Percentiles rank a stretch among this genome's conserved stretches.
These are phyloP conservation scores for Claviceps sp. DNA, from an alignment of 2,329 filamentous ascomycete genomes.

Conservation along the genomic window DNA sequence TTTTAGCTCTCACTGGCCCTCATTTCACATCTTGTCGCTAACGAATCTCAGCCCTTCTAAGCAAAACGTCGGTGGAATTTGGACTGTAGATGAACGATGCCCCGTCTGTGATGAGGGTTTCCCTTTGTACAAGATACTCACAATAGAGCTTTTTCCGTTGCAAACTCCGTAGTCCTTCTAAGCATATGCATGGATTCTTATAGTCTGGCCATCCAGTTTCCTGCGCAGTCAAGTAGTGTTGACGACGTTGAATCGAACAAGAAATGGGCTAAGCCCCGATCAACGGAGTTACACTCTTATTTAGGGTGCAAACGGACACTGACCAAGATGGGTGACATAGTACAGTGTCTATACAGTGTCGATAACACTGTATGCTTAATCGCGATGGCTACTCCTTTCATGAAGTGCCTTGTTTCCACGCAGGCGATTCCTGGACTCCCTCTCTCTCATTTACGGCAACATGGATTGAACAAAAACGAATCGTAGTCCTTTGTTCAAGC, in stretches of 20 bases:
- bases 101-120: slow-evolving; percentile 12
- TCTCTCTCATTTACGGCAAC: background rate
- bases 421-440: background rate
- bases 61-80: slow-evolving; percentile 11
- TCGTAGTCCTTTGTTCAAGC: background rate
- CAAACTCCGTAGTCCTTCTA: background rate
- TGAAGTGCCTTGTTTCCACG: background rate
- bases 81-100: slow-evolving; percentile 17
- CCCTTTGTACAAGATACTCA: slow-evolving; percentile 26
- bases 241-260: background rate
- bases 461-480: background rate
- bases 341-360: background rate
- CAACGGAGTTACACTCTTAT: no score
- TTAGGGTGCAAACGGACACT: no score
- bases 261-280: background rate
- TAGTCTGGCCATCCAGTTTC: background rate
- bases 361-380: background rate
- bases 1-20: slow-evolving; percentile 7
- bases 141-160: slow-evolving; percentile 18
- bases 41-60: slow-evolving; percentile 27
- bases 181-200: background rate
- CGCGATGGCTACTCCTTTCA: background rate
- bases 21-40: slow-evolving; percentile 8
- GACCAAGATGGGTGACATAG: no score
- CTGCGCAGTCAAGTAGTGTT: no score